A percentile compares a stretch with the other conserved stretches of the same genome.
phyloP scores from a whole-genome alignment of 1,284 basidiomycete species.

The Mrakiaceae sp. region DNA sequence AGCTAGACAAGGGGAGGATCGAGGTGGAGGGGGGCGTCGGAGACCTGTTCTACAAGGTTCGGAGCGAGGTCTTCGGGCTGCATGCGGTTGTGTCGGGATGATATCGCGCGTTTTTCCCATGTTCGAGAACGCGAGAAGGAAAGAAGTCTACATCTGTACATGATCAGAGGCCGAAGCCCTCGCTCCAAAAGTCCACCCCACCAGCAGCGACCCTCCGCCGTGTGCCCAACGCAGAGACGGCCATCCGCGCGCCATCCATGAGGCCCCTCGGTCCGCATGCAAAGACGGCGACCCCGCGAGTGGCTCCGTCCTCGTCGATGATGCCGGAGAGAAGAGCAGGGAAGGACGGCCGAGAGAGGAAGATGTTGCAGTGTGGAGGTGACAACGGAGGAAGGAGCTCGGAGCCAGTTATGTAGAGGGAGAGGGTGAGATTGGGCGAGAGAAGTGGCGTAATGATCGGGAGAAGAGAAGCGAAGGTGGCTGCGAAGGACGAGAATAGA shows the following conservation, averaged over 20 bases:
- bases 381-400: slow-evolving; percentile 18
- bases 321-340: slow-evolving; percentile 22
- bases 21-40: slow-evolving; percentile 15
- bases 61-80: slow-evolving; percentile 8
- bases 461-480: background rate
- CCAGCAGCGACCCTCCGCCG: slow-evolving; percentile 23
- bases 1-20: slow-evolving; percentile 42
- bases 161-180: slow-evolving; percentile 20
- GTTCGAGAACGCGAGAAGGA: background rate
- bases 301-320: slow-evolving; percentile 11
- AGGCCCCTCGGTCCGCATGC: slow-evolving; percentile 31
- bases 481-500: background rate
- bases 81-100: slow-evolving; percentile 13
- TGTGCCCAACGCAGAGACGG: slow-evolving; percentile 26
- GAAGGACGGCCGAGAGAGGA: slow-evolving; percentile 27
- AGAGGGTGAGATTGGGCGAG: slow-evolving; percentile 16
- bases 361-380: slow-evolving; percentile 22
- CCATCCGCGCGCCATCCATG: slow-evolving; percentile 29
- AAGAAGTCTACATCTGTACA: background rate
- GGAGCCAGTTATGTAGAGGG: slow-evolving; percentile 27
- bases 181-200: slow-evolving; percentile 29
- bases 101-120: background rate
- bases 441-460: slow-evolving; percentile 1
- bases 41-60: slow-evolving; percentile 9
- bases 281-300: slow-evolving; percentile 27